These are phyloP conservation scores for Ceratonia siliqua DNA, from an alignment of 306 rosid genomes.

Conservation along the genomic window DNA sequence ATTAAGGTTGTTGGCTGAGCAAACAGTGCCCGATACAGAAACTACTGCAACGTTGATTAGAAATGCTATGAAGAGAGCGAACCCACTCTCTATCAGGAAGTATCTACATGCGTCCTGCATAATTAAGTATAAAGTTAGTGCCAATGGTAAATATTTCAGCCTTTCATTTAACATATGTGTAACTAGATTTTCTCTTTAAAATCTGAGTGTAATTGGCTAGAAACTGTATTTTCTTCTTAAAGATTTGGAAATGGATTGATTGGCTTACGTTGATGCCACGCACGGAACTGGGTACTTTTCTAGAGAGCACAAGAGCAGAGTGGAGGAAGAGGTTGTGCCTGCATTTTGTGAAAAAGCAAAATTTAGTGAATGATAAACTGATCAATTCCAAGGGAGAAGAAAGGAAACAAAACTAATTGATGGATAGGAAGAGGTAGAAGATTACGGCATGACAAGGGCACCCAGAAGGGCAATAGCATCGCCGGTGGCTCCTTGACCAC, in stretches of 20 bases:
- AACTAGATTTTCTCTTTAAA: neutral
- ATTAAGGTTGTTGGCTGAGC: conserved; percentile 49
- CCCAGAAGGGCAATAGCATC: conserved; percentile 91
- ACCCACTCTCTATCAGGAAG: conserved; percentile 75
- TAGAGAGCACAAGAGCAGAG: conserved; percentile 90
- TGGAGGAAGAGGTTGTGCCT: conserved; percentile 95
- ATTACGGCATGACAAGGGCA: conserved; percentile 92
- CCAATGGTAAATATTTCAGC: too few species aligned
- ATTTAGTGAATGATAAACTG: too few species aligned
- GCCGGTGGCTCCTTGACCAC: conserved; percentile 65
- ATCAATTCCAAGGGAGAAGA: too few species aligned
- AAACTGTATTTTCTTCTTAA: neutral
- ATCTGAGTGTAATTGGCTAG: neutral
- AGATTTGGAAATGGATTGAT: neutral
- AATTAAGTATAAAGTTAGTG: conserved; percentile 7
- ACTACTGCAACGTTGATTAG: conserved; percentile 73
- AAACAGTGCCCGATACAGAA: conserved; percentile 73
- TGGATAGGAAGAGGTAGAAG: neutral
- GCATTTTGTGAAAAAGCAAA: conserved; percentile 26
- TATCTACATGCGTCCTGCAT: conserved; percentile 81
- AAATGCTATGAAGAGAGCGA: conserved; percentile 77
- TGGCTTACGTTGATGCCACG: conserved; percentile 74
- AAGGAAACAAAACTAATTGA: neutral
- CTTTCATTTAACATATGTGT: too few species aligned
- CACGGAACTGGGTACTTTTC: conserved; percentile 69